phyloP scores from a whole-genome alignment of 192 early-diverging fungal species.

The Entomortierella beljakovae region DNA sequence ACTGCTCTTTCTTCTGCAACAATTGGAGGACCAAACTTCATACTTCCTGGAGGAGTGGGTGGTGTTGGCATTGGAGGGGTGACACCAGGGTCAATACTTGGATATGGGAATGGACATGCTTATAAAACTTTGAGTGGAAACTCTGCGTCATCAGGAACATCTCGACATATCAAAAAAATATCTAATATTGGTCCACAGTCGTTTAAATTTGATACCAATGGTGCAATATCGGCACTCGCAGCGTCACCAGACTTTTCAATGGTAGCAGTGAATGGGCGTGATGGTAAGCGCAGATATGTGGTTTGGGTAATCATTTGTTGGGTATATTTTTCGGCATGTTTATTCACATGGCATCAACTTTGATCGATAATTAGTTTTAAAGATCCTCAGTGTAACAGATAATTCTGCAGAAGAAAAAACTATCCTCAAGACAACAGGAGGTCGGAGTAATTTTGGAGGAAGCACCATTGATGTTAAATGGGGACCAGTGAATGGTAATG shows the following conservation, averaged over 20 bases:
- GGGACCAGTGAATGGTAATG: conserved; percentile 59
- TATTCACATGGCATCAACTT: no score
- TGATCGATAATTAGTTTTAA: conserved; percentile 72
- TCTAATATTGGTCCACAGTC: neutral
- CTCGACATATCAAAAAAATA: neutral
- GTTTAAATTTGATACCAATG: conserved; percentile 50
- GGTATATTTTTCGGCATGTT: no score
- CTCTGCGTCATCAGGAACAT: neutral
- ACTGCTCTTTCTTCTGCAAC: neutral
- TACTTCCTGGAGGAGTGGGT: neutral
- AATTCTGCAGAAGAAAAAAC: conserved; percentile 67
- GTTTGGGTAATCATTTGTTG: no score
- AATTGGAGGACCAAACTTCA: neutral
- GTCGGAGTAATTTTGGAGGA: conserved; percentile 64
- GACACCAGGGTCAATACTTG: neutral
- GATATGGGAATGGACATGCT: conserved; percentile 2
- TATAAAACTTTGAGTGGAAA: neutral
- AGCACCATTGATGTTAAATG: conserved; percentile 81
- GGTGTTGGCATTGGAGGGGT: neutral
- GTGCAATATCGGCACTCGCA: conserved; percentile 65
- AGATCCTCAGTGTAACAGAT: conserved; percentile 69
- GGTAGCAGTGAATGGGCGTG: conserved; percentile 76
- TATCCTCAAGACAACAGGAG: conserved; percentile 73
- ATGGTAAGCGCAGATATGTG: conserved; percentile 59
- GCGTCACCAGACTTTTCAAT: conserved; percentile 69